Evolutionary conservation across 2,329 filamentous ascomycete genomes (phyloP).

Genomic region (Apiospora malaysiana): DNA sequence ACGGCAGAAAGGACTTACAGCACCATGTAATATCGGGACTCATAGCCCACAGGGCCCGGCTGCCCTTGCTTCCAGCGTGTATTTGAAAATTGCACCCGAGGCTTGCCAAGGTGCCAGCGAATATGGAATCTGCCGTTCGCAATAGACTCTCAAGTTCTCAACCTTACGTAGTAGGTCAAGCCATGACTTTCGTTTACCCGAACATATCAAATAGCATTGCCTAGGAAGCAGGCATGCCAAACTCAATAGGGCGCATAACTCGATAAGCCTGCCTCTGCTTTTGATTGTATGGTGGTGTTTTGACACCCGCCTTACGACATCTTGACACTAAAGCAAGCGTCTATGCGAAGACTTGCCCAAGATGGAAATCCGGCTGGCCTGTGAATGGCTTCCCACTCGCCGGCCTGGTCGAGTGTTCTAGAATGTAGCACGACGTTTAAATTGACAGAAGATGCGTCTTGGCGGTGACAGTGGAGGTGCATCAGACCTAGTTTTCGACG

Average conservation of each 20-base stretch:
- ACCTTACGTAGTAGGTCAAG: slow-evolving; percentile 16
- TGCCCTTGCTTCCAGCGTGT: background rate
- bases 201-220: background rate
- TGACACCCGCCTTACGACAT: slow-evolving; percentile 18
- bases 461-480: background rate
- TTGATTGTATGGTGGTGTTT: background rate
- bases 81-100: background rate
- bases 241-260: background rate
- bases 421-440: slow-evolving; percentile 10
- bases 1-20: background rate
- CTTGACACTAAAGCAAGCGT: slow-evolving; percentile 8
- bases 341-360: slow-evolving; percentile 5
- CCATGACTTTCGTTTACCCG: slow-evolving; percentile 12
- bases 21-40: background rate
- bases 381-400: slow-evolving; percentile 11
- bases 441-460: slow-evolving; percentile 6
- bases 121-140: background rate
- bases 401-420: background rate
- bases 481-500: background rate
- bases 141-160: slow-evolving; percentile 3
- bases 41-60: background rate
- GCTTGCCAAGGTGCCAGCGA: background rate
- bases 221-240: slow-evolving; percentile 14
- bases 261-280: background rate
- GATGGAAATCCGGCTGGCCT: slow-evolving; percentile 10